Percentiles rank a stretch among this genome's conserved stretches.
Conservation (phyloP, 2,329 filamentous ascomycete genomes). For the Malbranchea zuffiana region DNA sequence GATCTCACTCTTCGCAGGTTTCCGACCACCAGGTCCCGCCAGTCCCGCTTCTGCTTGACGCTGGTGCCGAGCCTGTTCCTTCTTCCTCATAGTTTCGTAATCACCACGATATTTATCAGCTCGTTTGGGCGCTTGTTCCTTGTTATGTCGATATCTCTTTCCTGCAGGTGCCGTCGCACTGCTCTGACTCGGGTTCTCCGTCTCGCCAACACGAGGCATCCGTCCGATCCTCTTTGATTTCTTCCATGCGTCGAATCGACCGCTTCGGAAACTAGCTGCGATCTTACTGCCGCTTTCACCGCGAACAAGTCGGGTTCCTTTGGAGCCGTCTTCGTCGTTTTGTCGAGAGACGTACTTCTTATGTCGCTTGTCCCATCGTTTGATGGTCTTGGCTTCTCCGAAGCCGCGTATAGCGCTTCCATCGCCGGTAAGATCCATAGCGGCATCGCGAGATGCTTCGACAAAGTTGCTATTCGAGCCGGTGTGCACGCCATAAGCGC, state of each 20-base stretch:
- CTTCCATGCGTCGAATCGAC: conserved; percentile 87
- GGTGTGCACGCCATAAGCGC: conserved; percentile 84
- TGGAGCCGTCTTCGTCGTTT: conserved; percentile 90
- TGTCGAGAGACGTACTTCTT: conserved; percentile 86
- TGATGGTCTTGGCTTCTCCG: conserved; percentile 60
- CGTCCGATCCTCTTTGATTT: conserved; percentile 70
- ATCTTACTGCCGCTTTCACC: conserved; percentile 95
- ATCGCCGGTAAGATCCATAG: conserved; percentile 89
- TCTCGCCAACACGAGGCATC: conserved; percentile 72
- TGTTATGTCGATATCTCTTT: conserved; percentile 70
- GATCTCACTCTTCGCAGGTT: conserved; percentile 68
- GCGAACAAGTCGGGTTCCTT: conserved; percentile 62
- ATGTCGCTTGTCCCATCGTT: conserved; percentile 95
- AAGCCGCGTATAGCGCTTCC: conserved; percentile 64
- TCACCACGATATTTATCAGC: conserved; percentile 89
- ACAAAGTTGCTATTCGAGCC: conserved; percentile 70
- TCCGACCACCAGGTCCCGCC: conserved; percentile 10
- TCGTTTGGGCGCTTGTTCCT: conserved; percentile 78
- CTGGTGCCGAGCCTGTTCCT: conserved; percentile 75
- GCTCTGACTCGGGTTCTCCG: conserved; percentile 45
- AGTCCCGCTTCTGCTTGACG: conserved; percentile 32
- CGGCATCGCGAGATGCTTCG: conserved; percentile 70
- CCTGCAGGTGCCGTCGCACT: conserved; percentile 30
- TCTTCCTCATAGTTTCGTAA: conserved; percentile 82
- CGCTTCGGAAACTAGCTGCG: conserved; percentile 82